Evolutionary conservation across 2,329 filamentous ascomycete species (phyloP), one percentile per base, ranked within the genome.

Genomic region (Trichoderma aggressivum): DNA sequence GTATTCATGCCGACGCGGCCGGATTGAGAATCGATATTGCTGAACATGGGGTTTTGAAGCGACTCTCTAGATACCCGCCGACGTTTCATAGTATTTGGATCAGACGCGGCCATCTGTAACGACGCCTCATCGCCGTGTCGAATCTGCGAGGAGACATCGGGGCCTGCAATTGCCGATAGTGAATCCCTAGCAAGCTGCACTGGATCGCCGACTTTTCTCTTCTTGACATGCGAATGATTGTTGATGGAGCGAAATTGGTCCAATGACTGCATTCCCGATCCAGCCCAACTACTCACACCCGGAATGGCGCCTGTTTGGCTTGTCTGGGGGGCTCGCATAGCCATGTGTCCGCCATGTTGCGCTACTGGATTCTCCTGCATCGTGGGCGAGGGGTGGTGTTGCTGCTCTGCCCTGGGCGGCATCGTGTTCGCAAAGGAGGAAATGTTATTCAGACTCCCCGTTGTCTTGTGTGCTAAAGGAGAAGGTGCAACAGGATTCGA

Each of bases 21-120:
- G 16, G 70, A 53, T 18, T 75, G 73, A 8, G 74, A 65, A 32
- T 73, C 71, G 26, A 63, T 62, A 24, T 8, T 32, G 34, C 34
- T 66, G 12, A 70, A 43, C 7, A 39, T 63, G 18, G 68, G 63
- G n/a, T 70, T 71, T 26, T 75, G 74, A n/a, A 47, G 60, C 28
- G 66, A 63, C 16, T 74, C 76, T 36, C 75, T 74, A 3, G 77
- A 77, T 16, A 76, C 72, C 55, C 77, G 76, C 28, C 75, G 78
- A 8, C 78, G 77, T 70, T 80, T 80, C 30, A 68, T 53, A 21
- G 53, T 59, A 11, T 56, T 65, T 26, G 74, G 73, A 39, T 74
- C 74, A 26, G 61, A 30, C n/a, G 63, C 12, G n/a, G 47, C 36
- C 34, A 24, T 55, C 11, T 74, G 75, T 28, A 67, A 24, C 18